Evolutionary conservation across 78 protist genomes (phyloP), one percentile per base, ranked within the genome.

Genomic region (Monocercomonoides exilis): DNA sequence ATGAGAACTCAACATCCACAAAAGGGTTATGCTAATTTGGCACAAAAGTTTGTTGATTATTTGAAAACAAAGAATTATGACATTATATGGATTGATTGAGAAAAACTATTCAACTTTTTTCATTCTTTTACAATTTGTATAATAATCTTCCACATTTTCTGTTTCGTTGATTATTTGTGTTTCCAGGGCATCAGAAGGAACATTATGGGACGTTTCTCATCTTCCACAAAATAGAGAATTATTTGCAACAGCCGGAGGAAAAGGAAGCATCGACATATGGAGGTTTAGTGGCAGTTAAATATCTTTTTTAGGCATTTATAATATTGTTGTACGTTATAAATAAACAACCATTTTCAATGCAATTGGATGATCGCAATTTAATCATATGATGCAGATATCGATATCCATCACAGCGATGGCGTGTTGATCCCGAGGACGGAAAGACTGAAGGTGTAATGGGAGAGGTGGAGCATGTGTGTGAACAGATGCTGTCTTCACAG

Each of bases 201-300:
- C 96, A 64, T 54, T 94, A 1, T 94, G 96, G 96, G 1, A 43
- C 33, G 0, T 33, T 38, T 0, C 38, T 0, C 93, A 88, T n/a
- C 87, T 94, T n/a, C 96, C 96, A 1, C 92, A 91, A 45, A 85
- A 91, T 54, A 91, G 93, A 36, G 96, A 94, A 2, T 44, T 92
- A 45, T 91, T 70, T 36, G 33, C 82, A 80, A 85, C 89, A 32
- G 36, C 86, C 41, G 91, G 93, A 2, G 96, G 96, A 32, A 43
- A 87, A 42, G 96, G 96, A 38, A 46, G 77, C 5, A 41, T 92
- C 38, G n/a, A 82, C 46, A 88, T 94, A 42, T 94, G 54, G 77
- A 89, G 80, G 63, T 91, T 80, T n/a, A 33, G 34, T 70, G 70
- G 4, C 4, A 45, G 35, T 2, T 38, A 38, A 45, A 46, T 46